Base-by-base conservation (phyloP, 1,284 basidiomycete species). In the Trichosporon faecale region DNA sequence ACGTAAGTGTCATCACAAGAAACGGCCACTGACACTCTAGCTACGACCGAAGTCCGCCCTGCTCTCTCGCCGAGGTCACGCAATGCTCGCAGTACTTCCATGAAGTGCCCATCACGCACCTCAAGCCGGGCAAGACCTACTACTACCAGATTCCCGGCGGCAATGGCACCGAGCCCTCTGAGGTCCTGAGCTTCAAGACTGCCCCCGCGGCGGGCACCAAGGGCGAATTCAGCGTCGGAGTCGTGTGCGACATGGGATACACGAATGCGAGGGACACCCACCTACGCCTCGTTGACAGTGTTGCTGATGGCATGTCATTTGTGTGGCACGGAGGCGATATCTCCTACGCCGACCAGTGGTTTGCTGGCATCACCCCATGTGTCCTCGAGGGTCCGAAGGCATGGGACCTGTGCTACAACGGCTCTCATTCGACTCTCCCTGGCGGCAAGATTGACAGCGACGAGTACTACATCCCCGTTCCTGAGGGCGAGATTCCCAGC, bases 301-400 rank as follows among this genome's bases (percentile, higher is more conserved):
- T 78, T 11, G 68, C 73, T 21, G 73, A 76, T 18, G 75, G 75
- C n/a, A 63, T 74, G 11, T 67, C 70, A 9, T 79, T 80, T 49
- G 76, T 73, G 21, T 77, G 74, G 73, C 78, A 76, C 68, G 76
- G 80, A 3, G 82, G 81, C 18, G 82, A 84, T 70, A 78, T 82
- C 70, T 78, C 78, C 7, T 83, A 83, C 68, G 80, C 81, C 52
- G 80, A 80, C 66, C 77, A 81, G 71, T 82, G 80, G 80, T 76
- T 73, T 64, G 70, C 64, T 33, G 76, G 73, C 11, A 66, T 76
- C 69, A 66, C 73, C 3, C 74, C 70, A 1, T 78, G 76, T 23
- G 65, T 64, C 8, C 46, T 52, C 5, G 33, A 52, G 11, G 52
- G 49, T 2, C 23, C 64, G 8, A 23, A 65, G 9, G 11, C 31